phyloP scores from a whole-genome alignment of 1,284 basidiomycete species.

The Paramarasmius palmivorus region DNA sequence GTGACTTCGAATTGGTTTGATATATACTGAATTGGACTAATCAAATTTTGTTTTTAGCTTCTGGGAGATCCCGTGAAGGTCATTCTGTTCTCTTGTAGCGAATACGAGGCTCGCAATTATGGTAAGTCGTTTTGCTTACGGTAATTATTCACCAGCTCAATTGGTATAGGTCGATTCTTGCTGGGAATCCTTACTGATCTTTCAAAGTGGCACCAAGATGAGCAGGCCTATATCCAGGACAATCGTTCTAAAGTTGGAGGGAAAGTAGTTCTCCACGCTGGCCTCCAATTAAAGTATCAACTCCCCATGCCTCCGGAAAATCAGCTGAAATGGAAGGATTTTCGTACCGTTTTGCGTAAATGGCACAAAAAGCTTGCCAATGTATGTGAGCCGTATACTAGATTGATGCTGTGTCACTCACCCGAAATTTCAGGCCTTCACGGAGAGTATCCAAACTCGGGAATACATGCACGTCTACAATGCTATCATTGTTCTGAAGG shows the following conservation, averaged over 20 bases:
- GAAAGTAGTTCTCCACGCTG: slow-evolving; percentile 63
- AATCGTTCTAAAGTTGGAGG: slow-evolving; percentile 67
- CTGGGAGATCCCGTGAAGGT: slow-evolving; percentile 84
- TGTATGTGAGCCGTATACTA: slow-evolving; percentile 36
- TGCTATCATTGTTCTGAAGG: slow-evolving; percentile 85
- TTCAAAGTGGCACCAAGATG: slow-evolving; percentile 75
- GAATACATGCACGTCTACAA: slow-evolving; percentile 97
- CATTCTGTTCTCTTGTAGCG: slow-evolving; percentile 90
- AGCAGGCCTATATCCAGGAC: slow-evolving; percentile 64
- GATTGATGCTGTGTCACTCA: neutral
- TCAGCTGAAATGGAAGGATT: slow-evolving; percentile 69
- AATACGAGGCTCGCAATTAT: slow-evolving; percentile 95
- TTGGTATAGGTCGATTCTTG: slow-evolving; percentile 75
- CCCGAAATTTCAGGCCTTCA: slow-evolving; percentile 47
- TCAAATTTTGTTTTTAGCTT: slow-evolving; percentile 47
- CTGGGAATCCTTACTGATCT: slow-evolving; percentile 77
- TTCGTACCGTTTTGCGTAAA: slow-evolving; percentile 74
- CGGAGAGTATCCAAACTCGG: slow-evolving; percentile 66
- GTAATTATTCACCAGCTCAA: slow-evolving; percentile 8
- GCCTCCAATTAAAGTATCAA: slow-evolving; percentile 56
- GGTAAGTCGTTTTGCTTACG: slow-evolving; percentile 46
- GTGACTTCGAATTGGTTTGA: slow-evolving; percentile 38
- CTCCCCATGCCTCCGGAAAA: slow-evolving; percentile 46
- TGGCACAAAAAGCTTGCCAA: slow-evolving; percentile 78
- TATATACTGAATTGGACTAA: neutral